phyloP scores from a whole-genome alignment of 805 yeast genomes.

The Crinitomyces ghanaensis region DNA sequence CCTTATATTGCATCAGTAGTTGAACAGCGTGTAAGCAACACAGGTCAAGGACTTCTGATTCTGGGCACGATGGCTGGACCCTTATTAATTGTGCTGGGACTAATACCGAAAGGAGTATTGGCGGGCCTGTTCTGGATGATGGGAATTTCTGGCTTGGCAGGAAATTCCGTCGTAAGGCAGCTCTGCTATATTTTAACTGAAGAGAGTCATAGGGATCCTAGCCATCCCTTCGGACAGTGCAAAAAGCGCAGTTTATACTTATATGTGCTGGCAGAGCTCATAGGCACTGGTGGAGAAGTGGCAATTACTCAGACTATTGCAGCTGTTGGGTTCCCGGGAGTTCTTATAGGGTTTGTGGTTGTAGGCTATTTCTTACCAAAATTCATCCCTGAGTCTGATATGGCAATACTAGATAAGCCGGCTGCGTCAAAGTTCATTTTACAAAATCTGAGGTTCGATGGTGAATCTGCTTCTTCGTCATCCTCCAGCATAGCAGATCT shows the following conservation, averaged over 20 bases:
- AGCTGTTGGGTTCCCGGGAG: constrained; percentile 91
- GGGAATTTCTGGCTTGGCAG: constrained; percentile 73
- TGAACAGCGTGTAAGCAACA: constrained; percentile 81
- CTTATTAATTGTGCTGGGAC: constrained; percentile 62
- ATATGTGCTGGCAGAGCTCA: constrained; percentile 46
- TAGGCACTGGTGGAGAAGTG: constrained; percentile 71
- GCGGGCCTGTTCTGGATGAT: constrained; percentile 89
- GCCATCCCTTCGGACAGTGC: constrained; percentile 26
- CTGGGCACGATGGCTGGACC: constrained; percentile 88
- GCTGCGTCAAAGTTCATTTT: constrained; percentile 31
- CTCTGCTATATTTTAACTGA: constrained; percentile 57
- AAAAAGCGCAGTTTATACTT: constrained; percentile 32
- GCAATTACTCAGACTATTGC: constrained; percentile 79
- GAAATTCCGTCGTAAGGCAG: constrained; percentile 51
- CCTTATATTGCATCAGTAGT: constrained; percentile 45
- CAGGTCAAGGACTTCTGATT: constrained; percentile 72
- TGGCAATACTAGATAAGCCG: constrained; percentile 51
- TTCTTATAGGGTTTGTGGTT: constrained; percentile 54
- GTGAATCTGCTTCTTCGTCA: constrained; percentile 4
- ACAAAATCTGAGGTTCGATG: constrained; percentile 19
- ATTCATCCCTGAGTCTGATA: constrained; percentile 49
- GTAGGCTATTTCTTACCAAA: constrained; percentile 51
- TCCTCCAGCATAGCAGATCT: constrained; percentile 1
- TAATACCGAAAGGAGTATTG: constrained; percentile 85
- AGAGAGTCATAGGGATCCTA: constrained; percentile 27